phyloP scores from a whole-genome alignment of 1,284 basidiomycete genomes.

The Exobasidium cylindrosporum region DNA sequence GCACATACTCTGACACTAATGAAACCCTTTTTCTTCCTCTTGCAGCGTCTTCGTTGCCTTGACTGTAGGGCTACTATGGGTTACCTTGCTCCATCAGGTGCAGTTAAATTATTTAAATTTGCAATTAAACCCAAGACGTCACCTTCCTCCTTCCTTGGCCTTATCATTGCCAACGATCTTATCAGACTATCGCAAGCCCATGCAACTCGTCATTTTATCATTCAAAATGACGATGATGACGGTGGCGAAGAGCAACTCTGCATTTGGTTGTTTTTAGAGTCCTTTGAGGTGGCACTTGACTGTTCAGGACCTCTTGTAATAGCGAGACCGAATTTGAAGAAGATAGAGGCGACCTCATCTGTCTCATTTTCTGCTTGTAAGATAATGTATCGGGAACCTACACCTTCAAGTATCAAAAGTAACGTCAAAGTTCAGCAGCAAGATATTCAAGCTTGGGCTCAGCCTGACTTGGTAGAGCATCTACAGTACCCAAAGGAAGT shows the following conservation, averaged over 20 bases:
- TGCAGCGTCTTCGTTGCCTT: background rate
- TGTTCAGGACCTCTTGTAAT: no score
- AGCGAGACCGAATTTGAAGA: no score
- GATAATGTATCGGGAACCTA: background rate
- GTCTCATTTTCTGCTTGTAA: background rate
- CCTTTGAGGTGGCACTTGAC: slow-evolving; percentile 1
- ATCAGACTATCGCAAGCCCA: slow-evolving; percentile 10
- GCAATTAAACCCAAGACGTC: background rate
- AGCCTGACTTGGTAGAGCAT: background rate
- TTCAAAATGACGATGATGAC: slow-evolving; percentile 1
- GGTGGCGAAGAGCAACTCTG: background rate
- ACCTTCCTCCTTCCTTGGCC: background rate
- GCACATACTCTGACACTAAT: background rate
- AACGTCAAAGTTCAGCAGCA: background rate
- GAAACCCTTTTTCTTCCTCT: background rate
- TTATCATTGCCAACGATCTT: slow-evolving; percentile 11
- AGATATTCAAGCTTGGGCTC: slow-evolving; percentile 1
- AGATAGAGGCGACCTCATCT: no score
- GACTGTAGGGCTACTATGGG: background rate
- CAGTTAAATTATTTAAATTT: slow-evolving; percentile 1
- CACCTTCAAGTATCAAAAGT: background rate
- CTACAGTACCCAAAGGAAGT: background rate
- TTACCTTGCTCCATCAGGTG: background rate
- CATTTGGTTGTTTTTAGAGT: slow-evolving; percentile 9
- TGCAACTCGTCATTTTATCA: slow-evolving; percentile 15